These are phyloP conservation scores for Podospora pseudocomata DNA, from an alignment of 495 filamentous ascomycete species.

Conservation along the genomic window DNA sequence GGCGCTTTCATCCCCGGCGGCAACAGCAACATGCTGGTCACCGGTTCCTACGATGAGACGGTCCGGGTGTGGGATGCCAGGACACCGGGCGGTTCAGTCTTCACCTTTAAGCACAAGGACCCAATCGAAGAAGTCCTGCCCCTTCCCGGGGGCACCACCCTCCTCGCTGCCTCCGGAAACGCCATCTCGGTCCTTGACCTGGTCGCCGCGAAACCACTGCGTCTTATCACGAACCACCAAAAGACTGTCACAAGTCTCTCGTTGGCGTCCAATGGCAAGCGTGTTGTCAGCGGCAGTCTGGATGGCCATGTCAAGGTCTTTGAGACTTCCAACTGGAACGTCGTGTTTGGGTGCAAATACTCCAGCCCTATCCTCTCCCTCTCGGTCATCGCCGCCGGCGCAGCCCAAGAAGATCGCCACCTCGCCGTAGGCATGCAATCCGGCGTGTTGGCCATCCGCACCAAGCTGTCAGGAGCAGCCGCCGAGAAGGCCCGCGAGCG, in stretches of 20 bases:
- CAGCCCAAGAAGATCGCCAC: constrained; percentile 76
- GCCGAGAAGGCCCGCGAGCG: constrained; percentile 74
- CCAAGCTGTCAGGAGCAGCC: constrained; percentile 76
- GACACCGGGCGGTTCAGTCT: constrained; percentile 60
- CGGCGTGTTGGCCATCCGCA: constrained; percentile 81
- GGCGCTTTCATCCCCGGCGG: constrained; percentile 82
- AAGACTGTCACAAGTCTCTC: constrained; percentile 89
- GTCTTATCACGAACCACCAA: constrained; percentile 88
- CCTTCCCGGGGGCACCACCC: constrained; percentile 76
- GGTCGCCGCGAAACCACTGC: constrained; percentile 80
- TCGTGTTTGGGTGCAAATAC: constrained; percentile 89
- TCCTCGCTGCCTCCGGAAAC: constrained; percentile 80
- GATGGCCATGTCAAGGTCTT: constrained; percentile 97
- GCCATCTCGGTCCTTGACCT: constrained; percentile 92
- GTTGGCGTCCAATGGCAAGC: constrained; percentile 68
- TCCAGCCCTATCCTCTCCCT: constrained; percentile 83
- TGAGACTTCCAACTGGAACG: constrained; percentile 86
- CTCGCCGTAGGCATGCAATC: constrained; percentile 92
- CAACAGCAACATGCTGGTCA: constrained; percentile 69
- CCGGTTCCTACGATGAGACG: constrained; percentile 90
- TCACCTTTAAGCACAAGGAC: constrained; percentile 89
- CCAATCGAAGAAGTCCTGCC: constrained; percentile 84
- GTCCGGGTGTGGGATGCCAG: constrained; percentile 92
- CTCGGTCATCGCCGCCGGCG: constrained; percentile 63
- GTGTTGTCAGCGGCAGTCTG: constrained; percentile 80